These are phyloP conservation scores for Lentinula novae-zelandiae DNA, from an alignment of 1,284 basidiomycete genomes.

Conservation along the genomic window DNA sequence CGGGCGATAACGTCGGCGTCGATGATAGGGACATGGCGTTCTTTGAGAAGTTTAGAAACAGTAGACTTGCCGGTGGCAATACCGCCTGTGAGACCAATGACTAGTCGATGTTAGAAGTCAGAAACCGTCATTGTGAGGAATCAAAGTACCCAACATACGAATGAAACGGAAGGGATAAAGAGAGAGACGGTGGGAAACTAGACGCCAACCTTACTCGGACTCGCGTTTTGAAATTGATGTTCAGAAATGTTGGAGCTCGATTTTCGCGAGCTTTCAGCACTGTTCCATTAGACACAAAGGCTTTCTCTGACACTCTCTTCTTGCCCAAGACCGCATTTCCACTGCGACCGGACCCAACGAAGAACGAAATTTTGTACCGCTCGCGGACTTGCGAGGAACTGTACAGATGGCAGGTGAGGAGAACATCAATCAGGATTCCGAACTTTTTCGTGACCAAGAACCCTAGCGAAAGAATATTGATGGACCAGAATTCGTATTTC, in stretches of 20 bases:
- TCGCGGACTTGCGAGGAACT: slow-evolving; percentile 71
- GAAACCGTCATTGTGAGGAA: not conserved
- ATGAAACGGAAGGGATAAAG: too few species aligned
- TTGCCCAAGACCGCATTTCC: slow-evolving; percentile 86
- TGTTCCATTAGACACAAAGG: slow-evolving; percentile 26
- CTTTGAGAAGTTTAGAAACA: slow-evolving; percentile 73
- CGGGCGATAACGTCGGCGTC: slow-evolving; percentile 93
- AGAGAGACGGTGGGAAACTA: not conserved
- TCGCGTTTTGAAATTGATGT: not conserved
- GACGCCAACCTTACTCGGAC: not conserved
- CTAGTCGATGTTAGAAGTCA: slow-evolving; percentile 35
- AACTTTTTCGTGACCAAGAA: slow-evolving; percentile 2
- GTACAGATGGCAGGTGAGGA: slow-evolving; percentile 82
- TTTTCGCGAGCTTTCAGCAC: slow-evolving; percentile 5
- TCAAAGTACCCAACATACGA: slow-evolving; percentile 7
- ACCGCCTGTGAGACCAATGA: slow-evolving; percentile 94
- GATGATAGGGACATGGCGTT: slow-evolving; percentile 69
- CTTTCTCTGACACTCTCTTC: slow-evolving; percentile 61
- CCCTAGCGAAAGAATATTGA: slow-evolving; percentile 59
- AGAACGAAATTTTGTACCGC: slow-evolving; percentile 60
- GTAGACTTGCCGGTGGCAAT: slow-evolving; percentile 97
- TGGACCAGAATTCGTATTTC: slow-evolving; percentile 78
- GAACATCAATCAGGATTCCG: not conserved
- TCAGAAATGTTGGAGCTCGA: slow-evolving; percentile 4
- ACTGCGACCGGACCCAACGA: slow-evolving; percentile 67